Percentiles rank a stretch among this genome's conserved stretches.
These are phyloP conservation scores for Penicillium janthinellum DNA, from an alignment of 2,329 filamentous ascomycete species.

Conservation along the genomic window DNA sequence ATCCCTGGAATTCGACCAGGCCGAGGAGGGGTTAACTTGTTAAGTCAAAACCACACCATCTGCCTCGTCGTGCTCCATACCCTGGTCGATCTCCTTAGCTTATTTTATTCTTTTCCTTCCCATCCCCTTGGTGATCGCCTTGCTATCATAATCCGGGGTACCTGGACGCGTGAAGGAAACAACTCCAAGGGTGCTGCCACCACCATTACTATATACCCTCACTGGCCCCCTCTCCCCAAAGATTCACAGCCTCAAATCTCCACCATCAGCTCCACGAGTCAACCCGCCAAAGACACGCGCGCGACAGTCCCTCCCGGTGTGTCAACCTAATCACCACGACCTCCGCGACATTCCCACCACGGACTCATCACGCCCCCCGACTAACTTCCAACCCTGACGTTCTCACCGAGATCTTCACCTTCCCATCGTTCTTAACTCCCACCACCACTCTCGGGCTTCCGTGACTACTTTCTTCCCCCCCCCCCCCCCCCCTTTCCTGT, in stretches of 20 bases:
- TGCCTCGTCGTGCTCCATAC: conserved; percentile 27
- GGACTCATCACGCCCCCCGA: not conserved
- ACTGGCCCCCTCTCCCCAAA: not conserved
- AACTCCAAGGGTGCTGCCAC: not conserved
- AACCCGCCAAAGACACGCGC: not conserved
- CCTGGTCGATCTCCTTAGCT: conserved; percentile 33
- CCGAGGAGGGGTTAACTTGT: conserved; percentile 28
- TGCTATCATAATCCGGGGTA: conserved; percentile 1
- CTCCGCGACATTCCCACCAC: not conserved
- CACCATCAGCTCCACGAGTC: not conserved
- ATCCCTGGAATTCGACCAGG: conserved; percentile 20
- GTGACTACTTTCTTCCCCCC: not conserved
- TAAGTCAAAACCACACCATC: conserved; percentile 26
- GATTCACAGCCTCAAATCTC: not conserved
- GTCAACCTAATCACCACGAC: not conserved
- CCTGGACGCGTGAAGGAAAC: not conserved
- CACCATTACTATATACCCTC: not conserved
- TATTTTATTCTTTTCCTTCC: conserved; percentile 20
- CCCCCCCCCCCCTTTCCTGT: not conserved
- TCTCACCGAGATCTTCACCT: not conserved
- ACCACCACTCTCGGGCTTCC: not conserved
- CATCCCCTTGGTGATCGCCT: conserved; percentile 21
- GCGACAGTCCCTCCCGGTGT: not conserved
- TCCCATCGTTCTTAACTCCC: not conserved
- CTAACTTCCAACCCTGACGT: not conserved